Percentiles rank a stretch among this genome's conserved stretches.
Evolutionary conservation across 192 early-diverging fungal genomes (phyloP).

Genomic region (Tieghemiomyces parasiticus): DNA sequence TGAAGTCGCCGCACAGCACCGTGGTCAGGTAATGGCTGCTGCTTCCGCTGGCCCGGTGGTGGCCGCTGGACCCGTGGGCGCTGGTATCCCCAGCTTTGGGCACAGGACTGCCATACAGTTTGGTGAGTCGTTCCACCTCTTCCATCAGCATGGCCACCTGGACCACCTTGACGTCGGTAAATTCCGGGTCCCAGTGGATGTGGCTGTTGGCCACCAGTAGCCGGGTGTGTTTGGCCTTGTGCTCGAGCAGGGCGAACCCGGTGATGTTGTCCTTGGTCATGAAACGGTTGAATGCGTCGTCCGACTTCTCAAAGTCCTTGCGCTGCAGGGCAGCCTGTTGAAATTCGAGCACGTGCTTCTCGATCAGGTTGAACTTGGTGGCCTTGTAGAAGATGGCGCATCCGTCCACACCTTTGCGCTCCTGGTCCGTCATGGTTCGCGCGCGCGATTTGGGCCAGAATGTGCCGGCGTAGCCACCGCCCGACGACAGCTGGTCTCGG

Average conservation of each 20-base stretch:
- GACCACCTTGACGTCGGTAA: slow-evolving; percentile 88
- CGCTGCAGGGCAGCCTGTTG: slow-evolving; percentile 80
- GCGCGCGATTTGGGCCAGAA: slow-evolving; percentile 92
- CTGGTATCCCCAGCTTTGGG: neutral
- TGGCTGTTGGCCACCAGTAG: slow-evolving; percentile 81
- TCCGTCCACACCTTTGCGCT: slow-evolving; percentile 77
- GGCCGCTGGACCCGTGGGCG: neutral
- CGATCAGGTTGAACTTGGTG: slow-evolving; percentile 63
- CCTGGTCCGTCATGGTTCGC: slow-evolving; percentile 84
- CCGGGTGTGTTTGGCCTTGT: slow-evolving; percentile 53
- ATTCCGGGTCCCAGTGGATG: slow-evolving; percentile 86
- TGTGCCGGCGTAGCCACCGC: slow-evolving; percentile 73
- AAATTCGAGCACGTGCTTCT: slow-evolving; percentile 87
- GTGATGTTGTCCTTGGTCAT: slow-evolving; percentile 97
- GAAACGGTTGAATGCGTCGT: slow-evolving; percentile 92
- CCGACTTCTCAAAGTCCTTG: slow-evolving; percentile 76
- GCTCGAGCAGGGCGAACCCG: slow-evolving; percentile 65
- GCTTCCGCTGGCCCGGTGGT: slow-evolving; percentile 23
- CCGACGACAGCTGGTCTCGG: slow-evolving; percentile 45
- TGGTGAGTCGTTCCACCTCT: slow-evolving; percentile 54
- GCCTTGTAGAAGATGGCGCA: slow-evolving; percentile 89
- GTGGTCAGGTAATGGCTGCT: slow-evolving; percentile 32
- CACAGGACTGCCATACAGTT: slow-evolving; percentile 19
- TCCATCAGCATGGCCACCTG: slow-evolving; percentile 90
- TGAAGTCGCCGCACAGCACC: slow-evolving; percentile 90